Base-by-base conservation (phyloP, 2,329 filamentous ascomycete species). In the Pseudopyrenochaeta lycopersici region DNA sequence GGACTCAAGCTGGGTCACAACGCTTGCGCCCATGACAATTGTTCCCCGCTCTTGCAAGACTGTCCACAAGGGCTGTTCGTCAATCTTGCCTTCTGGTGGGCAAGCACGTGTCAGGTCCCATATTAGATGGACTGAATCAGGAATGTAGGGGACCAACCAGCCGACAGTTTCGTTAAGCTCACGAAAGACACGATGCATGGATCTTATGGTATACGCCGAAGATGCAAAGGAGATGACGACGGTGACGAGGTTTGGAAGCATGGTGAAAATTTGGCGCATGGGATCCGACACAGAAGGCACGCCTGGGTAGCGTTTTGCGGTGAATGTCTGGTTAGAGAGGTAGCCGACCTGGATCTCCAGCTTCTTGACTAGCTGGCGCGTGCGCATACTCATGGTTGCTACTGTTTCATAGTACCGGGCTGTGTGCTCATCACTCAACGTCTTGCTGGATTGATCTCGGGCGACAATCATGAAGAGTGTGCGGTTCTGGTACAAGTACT, bases 401-500 rank as follows among this genome's bases (percentile, higher is more conserved):
- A 54, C 27, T n/a, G 33, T 58, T 21, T 54, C 48, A 46, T 52
- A 46, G 44, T 23, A 36, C n/a, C 42, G 21, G 30, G 41, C 15
- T n/a, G 50, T 27, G 17, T 52, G 36, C 3, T 47, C 38, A 17
- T 53, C 39, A 35, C 38, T 46, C 4, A 42, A 18, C 9, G 29
- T 35, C 17, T 23, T 35, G 46, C 38, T 43, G 9, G 42, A 27
- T 29, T 36, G 30, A 42, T 54, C 49, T 4, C 47, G 33, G 7
- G 29, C 45, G 7, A 47, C 49, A 14, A 53, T 38, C 20, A 66
- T 51, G n/a, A 51, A 60, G 6, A 70, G 41, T 7, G 46, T 58
- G 6, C 56, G 46, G 4, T 49, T 53, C 11, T 50, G 47, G 43
- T 62, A 67, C 20, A 63, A 56, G 27, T 62, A 58, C 23, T 58